Percentiles rank a stretch among this genome's conserved stretches.
phyloP scores from a whole-genome alignment of 108 stramenopile species.

The Fragilaria crotonensis region DNA sequence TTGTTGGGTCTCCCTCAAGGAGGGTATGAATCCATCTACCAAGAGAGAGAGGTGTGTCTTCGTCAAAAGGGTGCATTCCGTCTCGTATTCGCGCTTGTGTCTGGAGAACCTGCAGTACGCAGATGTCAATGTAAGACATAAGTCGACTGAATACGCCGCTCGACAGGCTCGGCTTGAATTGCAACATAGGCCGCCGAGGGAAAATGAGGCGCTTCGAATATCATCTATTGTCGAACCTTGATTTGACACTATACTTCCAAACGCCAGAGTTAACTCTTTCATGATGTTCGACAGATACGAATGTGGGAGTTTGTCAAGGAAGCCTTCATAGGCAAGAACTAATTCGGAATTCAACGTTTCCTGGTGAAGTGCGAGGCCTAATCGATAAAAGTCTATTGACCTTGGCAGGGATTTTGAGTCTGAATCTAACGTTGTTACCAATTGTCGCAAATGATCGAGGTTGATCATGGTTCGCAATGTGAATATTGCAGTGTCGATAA shows the following conservation, averaged over 20 bases:
- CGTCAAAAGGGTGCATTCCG: conserved; percentile 9
- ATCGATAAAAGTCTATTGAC: neutral
- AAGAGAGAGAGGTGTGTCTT: conserved; percentile 12
- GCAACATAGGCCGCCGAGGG: conserved; percentile 1
- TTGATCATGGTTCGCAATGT: too few species aligned
- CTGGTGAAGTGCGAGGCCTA: neutral
- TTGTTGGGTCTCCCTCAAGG: neutral
- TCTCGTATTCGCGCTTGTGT: neutral
- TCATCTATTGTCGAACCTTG: neutral
- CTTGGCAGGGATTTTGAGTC: too few species aligned
- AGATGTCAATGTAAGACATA: conserved; percentile 10
- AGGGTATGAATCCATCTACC: conserved; percentile 22
- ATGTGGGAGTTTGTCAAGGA: neutral
- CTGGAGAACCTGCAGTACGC: conserved; percentile 18
- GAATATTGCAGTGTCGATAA: too few species aligned
- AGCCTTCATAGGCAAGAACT: neutral
- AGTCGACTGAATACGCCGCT: conserved; percentile 10
- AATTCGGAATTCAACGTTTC: neutral
- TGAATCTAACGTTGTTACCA: too few species aligned
- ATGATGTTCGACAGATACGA: neutral
- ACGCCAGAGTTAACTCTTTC: neutral
- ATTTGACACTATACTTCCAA: neutral
- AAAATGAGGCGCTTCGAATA: neutral
- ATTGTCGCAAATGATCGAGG: too few species aligned
- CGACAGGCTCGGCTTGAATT: conserved; percentile 10